These are phyloP conservation scores for Hypoxylon perforatum DNA, from an alignment of 495 filamentous ascomycete species.

Conservation along the genomic window DNA sequence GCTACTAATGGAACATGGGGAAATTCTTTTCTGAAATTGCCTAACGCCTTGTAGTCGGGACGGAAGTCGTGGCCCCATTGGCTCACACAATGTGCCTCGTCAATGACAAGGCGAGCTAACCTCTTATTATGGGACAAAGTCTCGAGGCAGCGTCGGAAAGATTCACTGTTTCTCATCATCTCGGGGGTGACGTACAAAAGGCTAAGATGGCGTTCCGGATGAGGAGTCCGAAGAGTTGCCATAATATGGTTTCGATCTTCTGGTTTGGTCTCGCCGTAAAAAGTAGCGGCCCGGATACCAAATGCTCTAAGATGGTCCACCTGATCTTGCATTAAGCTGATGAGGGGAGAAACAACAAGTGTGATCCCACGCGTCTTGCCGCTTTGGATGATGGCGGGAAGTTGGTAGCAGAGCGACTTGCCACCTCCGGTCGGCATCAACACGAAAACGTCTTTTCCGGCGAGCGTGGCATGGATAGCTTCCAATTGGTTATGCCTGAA, in stretches of 20 bases:
- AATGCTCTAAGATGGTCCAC: constrained; percentile 78
- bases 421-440: constrained; percentile 98
- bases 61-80: constrained; percentile 99
- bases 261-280: constrained; percentile 76
- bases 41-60: constrained; percentile 91
- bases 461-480: constrained; percentile 91
- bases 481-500: constrained; percentile 94
- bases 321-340: constrained; percentile 97
- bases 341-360: constrained; percentile 89
- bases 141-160: constrained; percentile 70
- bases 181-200: too few relatives aligned
- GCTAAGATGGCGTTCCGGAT: constrained; percentile 77
- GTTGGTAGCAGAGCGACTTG: constrained; percentile 95
- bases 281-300: constrained; percentile 77
- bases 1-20: constrained; percentile 90
- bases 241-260: constrained; percentile 70
- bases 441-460: constrained; percentile 88
- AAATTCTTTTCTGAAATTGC: constrained; percentile 73
- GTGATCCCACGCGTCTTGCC: constrained; percentile 88
- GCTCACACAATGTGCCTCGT: constrained; percentile 98
- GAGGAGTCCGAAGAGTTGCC: constrained; percentile 61
- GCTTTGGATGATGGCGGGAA: constrained; percentile 84
- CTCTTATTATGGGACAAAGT: constrained; percentile 71
- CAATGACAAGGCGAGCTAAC: constrained; percentile 92
- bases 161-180: constrained; percentile 86